These are phyloP conservation scores for Solanum hybrid DNA, from an alignment of 305 asterid species.

Conservation along the genomic window DNA sequence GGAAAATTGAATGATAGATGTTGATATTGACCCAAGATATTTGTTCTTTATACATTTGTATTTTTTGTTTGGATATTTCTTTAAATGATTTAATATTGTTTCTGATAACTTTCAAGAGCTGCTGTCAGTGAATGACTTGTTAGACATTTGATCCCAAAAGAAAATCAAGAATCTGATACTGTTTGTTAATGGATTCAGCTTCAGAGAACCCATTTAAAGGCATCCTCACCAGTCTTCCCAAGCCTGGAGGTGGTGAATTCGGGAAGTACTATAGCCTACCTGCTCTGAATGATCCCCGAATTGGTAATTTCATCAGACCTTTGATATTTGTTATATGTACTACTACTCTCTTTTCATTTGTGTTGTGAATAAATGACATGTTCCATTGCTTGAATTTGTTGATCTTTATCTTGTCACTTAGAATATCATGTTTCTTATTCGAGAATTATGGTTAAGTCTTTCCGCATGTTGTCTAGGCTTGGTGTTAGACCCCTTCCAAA, in stretches of 20 bases:
- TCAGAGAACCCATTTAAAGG: constrained; percentile 72
- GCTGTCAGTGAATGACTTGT: background rate
- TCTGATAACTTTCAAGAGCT: background rate
- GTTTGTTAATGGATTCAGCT: constrained; percentile 37
- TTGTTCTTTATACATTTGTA: background rate
- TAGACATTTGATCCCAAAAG: background rate
- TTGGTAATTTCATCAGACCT: constrained; percentile 33
- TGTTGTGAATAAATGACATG: background rate
- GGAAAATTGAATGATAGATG: background rate
- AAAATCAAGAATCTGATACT: constrained; percentile 4
- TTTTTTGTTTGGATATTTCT: background rate
- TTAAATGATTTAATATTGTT: background rate
- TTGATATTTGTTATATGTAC: background rate
- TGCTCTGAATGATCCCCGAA: constrained; percentile 79
- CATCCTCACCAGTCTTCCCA: constrained; percentile 69
- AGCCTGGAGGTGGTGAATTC: constrained; percentile 90
- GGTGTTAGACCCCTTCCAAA: background rate
- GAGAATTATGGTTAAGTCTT: background rate
- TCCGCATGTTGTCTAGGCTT: background rate
- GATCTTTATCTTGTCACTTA: background rate
- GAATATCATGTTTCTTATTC: background rate
- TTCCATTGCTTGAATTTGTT: background rate
- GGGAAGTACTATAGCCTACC: constrained; percentile 87
- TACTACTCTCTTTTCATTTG: background rate
- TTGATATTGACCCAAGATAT: constrained; percentile 9